Base-by-base conservation (phyloP, 140 eudicot genomes). In the Oenanthe javanica region DNA sequence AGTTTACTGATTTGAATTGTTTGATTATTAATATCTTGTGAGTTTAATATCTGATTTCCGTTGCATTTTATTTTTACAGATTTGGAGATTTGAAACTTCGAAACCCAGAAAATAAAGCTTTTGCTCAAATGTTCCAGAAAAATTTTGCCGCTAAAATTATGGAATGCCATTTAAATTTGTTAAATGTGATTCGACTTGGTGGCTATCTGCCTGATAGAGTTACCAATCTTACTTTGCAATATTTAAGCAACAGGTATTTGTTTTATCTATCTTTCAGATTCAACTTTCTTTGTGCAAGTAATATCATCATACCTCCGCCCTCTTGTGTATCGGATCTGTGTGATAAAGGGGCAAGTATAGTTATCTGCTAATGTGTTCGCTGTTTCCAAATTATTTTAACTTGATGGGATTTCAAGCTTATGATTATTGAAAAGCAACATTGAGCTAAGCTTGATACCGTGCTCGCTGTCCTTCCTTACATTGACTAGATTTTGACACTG, bases 161-260 rank as follows among this genome's bases (percentile, higher is more conserved):
- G 93, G 97, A 94, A 80, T 94, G 98, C 82, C 96, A 92, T 81
- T 77, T 92, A 14, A 92, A 94, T 87, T 87, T 92, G 84, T 85
- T 95, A 88, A 91, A 95, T 86, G 90, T 84, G 0, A 83, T 95
- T 55, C 97, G 99, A 71, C 86, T 87, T 84, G 99, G 99, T 83
- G 97, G 90, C 74, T 95, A 95, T 83, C 83, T 95, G 77, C 99
- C 99, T 27, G 99, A 95, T 72, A 87, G 99, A 85, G 96, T 95
- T 48, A 89, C 86, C 81, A 95, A 95, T 83, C 96, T 95, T 43
- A 89, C 88, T 76, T 81, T 95, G 91, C 99, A 95, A 81, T 95
- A 94, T 55, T 80, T 94, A 77, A 90, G 95, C 91, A 95, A 90
- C 86, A 95, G 99, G 99, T 95, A n/a, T n/a, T 66, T 27, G 43